Conservation (phyloP, 2,329 filamentous ascomycete species). For the Aspergillus amoenus region DNA sequence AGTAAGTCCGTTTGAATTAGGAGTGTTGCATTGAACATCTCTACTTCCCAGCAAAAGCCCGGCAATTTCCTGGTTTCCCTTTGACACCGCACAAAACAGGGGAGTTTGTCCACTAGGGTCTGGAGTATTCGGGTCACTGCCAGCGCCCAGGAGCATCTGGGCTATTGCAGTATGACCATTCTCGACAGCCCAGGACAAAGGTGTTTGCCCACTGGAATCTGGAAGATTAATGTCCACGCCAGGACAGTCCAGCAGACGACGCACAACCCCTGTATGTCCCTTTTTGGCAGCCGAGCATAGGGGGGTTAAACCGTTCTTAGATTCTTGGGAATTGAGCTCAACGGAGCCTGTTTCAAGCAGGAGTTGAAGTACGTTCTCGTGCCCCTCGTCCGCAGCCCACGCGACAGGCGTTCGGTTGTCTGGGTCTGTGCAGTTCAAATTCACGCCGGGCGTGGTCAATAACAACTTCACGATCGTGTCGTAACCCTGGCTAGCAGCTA, state of each 20-base stretch:
- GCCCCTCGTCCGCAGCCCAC: conserved; percentile 24
- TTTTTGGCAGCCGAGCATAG: conserved; percentile 19
- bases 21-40: conserved; percentile 16
- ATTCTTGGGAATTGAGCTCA: conserved; percentile 16
- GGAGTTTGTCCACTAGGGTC: conserved; percentile 20
- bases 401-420: conserved; percentile 22
- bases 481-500: conserved; percentile 24
- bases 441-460: conserved; percentile 22
- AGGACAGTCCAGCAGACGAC: conserved; percentile 10
- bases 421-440: conserved; percentile 20
- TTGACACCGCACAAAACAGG: conserved; percentile 20
- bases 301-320: conserved; percentile 15
- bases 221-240: conserved; percentile 16
- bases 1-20: conserved; percentile 16
- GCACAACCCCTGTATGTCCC: conserved; percentile 18
- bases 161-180: conserved; percentile 16
- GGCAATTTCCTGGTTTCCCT: conserved; percentile 17
- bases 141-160: conserved; percentile 17
- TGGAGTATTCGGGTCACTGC: conserved; percentile 16
- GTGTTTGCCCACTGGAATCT: conserved; percentile 14
- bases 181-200: conserved; percentile 22
- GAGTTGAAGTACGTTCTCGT: conserved; percentile 21
- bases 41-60: conserved; percentile 16
- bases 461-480: conserved; percentile 25
- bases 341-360: conserved; percentile 18